These are phyloP conservation scores for Solanum hybrid DNA, from an alignment of 305 asterid genomes.

Conservation along the genomic window DNA sequence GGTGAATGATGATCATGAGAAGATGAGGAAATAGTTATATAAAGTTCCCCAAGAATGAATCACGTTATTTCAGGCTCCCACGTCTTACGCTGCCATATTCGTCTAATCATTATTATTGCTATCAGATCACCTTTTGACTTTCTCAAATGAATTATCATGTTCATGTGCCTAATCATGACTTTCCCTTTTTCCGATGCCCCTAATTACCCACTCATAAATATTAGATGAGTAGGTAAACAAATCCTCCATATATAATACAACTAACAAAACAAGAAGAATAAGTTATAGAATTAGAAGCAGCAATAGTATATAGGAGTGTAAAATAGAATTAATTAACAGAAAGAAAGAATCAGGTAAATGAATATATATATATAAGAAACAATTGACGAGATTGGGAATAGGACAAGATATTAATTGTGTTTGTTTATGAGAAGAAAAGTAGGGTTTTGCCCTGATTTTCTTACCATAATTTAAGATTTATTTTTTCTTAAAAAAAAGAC, in stretches of 20 bases:
- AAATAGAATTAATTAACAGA: background rate
- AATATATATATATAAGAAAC: background rate
- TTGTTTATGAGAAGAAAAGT: background rate
- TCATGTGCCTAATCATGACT: background rate
- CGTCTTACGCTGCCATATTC: background rate
- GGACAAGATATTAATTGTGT: background rate
- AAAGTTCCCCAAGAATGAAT: background rate
- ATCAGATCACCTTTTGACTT: background rate
- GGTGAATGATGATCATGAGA: background rate
- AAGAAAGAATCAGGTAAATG: background rate
- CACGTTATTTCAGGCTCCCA: constrained; percentile 2
- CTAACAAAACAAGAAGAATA: background rate
- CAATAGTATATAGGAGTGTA: background rate
- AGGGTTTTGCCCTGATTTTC: no score
- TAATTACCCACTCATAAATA: background rate
- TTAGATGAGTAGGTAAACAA: background rate
- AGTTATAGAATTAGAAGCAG: background rate
- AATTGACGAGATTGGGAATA: background rate
- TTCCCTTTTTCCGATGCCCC: background rate
- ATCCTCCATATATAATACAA: background rate
- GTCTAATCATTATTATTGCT: background rate
- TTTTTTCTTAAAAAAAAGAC: no score
- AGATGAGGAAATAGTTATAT: background rate
- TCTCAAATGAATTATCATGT: background rate
- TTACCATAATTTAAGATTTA: no score